A percentile compares a stretch with the other conserved stretches of the same genome.
These are phyloP conservation scores for Hymenoscyphus salicellus DNA, from an alignment of 2,329 filamentous ascomycete genomes.

Conservation along the genomic window DNA sequence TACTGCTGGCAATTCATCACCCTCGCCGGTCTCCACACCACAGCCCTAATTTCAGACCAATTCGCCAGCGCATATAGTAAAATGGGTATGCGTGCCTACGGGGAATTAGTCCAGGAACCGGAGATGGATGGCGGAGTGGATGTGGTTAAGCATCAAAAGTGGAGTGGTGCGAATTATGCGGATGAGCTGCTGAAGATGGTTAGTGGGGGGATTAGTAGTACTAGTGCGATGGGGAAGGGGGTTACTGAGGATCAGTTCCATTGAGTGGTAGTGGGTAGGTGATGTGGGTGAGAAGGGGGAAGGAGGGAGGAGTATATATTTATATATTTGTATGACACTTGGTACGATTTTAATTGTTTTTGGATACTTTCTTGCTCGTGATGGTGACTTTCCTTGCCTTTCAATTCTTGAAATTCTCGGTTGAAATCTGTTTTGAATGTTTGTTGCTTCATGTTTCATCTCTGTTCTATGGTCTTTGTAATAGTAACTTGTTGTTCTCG, in stretches of 20 bases:
- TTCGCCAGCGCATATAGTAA: conserved; percentile 80
- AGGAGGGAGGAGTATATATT: background rate
- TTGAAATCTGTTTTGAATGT: too few relatives aligned
- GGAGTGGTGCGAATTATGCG: conserved; percentile 91
- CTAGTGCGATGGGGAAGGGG: conserved; percentile 93
- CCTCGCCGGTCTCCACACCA: conserved; percentile 93
- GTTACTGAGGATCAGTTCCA: conserved; percentile 98
- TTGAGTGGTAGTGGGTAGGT: conserved; percentile 8
- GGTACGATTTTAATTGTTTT: too few relatives aligned
- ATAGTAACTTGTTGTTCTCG: too few relatives aligned
- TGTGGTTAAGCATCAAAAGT: conserved; percentile 98
- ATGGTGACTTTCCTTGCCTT: too few relatives aligned
- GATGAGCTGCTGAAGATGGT: conserved; percentile 98
- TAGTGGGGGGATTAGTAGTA: conserved; percentile 84
- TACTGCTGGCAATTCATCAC: conserved; percentile 99
- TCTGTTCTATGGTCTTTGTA: too few relatives aligned
- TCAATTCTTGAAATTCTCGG: too few relatives aligned
- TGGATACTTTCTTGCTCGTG: too few relatives aligned
- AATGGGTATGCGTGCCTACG: conserved; percentile 92
- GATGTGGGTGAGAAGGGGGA: background rate
- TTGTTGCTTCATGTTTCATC: too few relatives aligned
- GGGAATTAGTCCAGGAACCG: conserved; percentile 94
- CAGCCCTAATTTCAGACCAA: conserved; percentile 83
- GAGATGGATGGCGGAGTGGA: conserved; percentile 90
- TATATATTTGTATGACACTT: too few relatives aligned